These are phyloP conservation scores for Colletotrichum musicola DNA, from an alignment of 2,329 filamentous ascomycete genomes.

Conservation along the genomic window DNA sequence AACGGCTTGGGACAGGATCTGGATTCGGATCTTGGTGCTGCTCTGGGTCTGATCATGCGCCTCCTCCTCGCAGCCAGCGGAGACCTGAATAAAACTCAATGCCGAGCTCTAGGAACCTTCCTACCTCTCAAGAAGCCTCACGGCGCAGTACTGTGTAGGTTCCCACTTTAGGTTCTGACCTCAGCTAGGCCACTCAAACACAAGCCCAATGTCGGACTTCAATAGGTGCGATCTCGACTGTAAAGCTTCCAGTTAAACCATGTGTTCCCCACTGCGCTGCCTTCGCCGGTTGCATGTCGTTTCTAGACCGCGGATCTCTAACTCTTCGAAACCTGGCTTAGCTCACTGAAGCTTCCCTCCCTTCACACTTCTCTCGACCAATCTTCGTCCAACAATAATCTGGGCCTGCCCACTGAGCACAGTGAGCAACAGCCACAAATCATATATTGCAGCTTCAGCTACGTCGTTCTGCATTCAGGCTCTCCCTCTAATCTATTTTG, in stretches of 20 bases:
- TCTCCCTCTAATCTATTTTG: background rate
- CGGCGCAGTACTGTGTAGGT: too few species aligned
- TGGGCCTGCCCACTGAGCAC: background rate
- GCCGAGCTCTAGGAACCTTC: too few species aligned
- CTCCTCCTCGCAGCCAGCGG: too few species aligned
- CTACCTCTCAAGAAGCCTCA: too few species aligned
- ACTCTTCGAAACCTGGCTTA: background rate
- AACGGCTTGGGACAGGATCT: too few species aligned
- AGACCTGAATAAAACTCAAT: too few species aligned
- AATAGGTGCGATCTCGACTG: constrained; percentile 17
- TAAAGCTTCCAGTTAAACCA: constrained; percentile 3
- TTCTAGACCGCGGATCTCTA: constrained; percentile 6
- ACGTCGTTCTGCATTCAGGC: background rate
- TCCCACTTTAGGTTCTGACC: too few species aligned
- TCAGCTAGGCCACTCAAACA: background rate
- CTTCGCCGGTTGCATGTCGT: constrained; percentile 8
- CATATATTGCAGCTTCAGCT: background rate
- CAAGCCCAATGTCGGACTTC: background rate
- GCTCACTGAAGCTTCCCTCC: constrained; percentile 1
- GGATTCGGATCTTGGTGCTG: too few species aligned
- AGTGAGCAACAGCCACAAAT: too few species aligned
- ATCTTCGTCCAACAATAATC: background rate
- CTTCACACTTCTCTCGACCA: background rate
- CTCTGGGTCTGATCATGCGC: too few species aligned
- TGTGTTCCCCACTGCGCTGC: constrained; percentile 28